Evolutionary conservation across 768 basidiomycete species (phyloP), one percentile per base, ranked within the genome.

Genomic region (Melanogaster broomeanus): DNA sequence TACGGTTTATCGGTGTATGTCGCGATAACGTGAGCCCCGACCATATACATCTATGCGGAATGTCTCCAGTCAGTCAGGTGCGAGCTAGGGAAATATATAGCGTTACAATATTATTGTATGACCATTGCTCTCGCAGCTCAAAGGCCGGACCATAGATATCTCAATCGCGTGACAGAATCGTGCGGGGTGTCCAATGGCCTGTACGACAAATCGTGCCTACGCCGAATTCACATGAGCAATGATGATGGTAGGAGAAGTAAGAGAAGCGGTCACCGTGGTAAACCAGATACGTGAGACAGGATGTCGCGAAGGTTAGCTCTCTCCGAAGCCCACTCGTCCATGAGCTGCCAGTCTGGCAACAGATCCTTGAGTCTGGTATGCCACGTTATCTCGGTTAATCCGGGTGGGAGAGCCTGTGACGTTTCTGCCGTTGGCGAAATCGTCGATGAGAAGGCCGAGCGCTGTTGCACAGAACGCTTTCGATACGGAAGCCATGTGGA

Each of bases 391-490:
- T 67, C 59, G 1, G 49, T 48, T 18, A 74, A 18, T 5, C 57
- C 57, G 1, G 48, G 18, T 0, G 75, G 75, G 3, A 77, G 64
- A 7, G 62, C 61, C n/a, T 0, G 74, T 71, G 6, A 56, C 52
- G 37, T 74, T 76, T 22, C 56, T 61, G 3, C 73, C 67, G 12
- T 61, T 49, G 13, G 63, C 63, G 53, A 71, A 76, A 53, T 76
- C 75, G 24, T 74, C 70, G 43, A 77, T 72, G 21, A 77, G 64
- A 10, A 78, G 67, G 4, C 77, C 75, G 1, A 77, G 43, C 2
- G 74, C 65, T 0, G 65, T 68, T 2, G 66, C 61, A 6, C 75
- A 60, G 60, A 77, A 77, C 6, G 72, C 72, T 39, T 77, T 73
- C 8, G 72, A 74, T 24, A 68, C 66, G 0, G 72, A 75, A 2